Conservation (phyloP, 805 yeast genomes). For the Komagataella pastoris region DNA sequence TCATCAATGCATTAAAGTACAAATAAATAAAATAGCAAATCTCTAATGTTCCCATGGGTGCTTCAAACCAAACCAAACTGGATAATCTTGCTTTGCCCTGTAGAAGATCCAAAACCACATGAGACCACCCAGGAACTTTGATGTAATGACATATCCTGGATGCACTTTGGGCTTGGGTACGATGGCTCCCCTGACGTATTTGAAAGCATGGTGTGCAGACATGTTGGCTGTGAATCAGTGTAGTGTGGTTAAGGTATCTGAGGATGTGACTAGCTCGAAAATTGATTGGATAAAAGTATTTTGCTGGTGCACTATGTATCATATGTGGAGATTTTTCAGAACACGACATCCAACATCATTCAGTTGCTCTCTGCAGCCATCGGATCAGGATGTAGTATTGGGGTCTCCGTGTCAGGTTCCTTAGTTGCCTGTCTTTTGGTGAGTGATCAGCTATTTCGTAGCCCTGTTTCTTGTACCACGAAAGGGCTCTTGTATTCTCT, state of each 20-base stretch:
- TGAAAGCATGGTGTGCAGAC: slow-evolving; percentile 1
- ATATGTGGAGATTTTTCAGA: too few relatives aligned
- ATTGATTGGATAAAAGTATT: neutral
- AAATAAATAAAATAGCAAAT: neutral
- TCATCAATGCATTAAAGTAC: neutral
- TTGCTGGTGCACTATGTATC: neutral
- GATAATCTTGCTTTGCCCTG: slow-evolving; percentile 63
- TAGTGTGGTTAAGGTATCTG: neutral
- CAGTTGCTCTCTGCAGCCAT: neutral
- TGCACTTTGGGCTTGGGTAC: slow-evolving; percentile 57
- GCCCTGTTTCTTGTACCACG: slow-evolving; percentile 29
- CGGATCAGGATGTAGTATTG: slow-evolving; percentile 24
- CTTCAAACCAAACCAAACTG: slow-evolving; percentile 37
- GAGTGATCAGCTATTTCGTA: slow-evolving; percentile 25
- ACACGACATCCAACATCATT: neutral
- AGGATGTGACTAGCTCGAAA: neutral
- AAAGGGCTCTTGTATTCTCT: slow-evolving; percentile 25
- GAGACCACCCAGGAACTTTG: slow-evolving; percentile 66
- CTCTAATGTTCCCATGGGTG: slow-evolving; percentile 26
- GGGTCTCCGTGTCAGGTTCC: slow-evolving; percentile 29
- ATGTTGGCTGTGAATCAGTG: neutral
- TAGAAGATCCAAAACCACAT: slow-evolving; percentile 86
- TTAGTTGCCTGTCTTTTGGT: slow-evolving; percentile 26
- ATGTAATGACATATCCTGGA: slow-evolving; percentile 39
- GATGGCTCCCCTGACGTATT: slow-evolving; percentile 35